These are phyloP conservation scores for Alternaria sp. DNA, from an alignment of 2,329 filamentous ascomycete species.

Conservation along the genomic window DNA sequence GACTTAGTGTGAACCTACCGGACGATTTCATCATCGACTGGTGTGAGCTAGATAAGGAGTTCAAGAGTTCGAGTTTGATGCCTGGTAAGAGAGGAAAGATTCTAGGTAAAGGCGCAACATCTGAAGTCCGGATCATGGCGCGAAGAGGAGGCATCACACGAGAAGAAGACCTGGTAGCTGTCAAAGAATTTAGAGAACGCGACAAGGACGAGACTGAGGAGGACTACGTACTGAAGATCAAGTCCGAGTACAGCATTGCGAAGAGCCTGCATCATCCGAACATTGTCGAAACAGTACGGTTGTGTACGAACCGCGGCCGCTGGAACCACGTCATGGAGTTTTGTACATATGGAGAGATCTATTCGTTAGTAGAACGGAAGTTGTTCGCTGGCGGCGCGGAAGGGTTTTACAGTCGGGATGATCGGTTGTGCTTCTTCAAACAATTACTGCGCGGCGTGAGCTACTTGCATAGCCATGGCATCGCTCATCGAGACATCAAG, in stretches of 20 bases:
- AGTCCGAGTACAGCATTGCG: constrained; percentile 86
- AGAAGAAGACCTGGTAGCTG: constrained; percentile 75
- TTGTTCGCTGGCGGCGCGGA: constrained; percentile 60
- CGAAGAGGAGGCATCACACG: constrained; percentile 65
- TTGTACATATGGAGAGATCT: constrained; percentile 82
- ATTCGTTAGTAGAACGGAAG: constrained; percentile 69
- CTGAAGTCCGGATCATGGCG: constrained; percentile 80
- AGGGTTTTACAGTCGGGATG: constrained; percentile 64
- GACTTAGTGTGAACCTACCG: constrained; percentile 74
- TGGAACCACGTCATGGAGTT: constrained; percentile 97
- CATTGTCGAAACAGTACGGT: constrained; percentile 78
- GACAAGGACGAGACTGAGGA: constrained; percentile 70
- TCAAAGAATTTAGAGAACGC: constrained; percentile 85
- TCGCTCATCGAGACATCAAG: constrained; percentile 91
- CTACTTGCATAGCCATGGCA: constrained; percentile 82
- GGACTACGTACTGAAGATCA: constrained; percentile 88
- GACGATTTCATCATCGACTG: constrained; percentile 77
- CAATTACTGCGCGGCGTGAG: constrained; percentile 82
- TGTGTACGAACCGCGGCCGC: constrained; percentile 74
- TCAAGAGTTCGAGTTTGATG: constrained; percentile 69
- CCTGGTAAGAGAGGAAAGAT: constrained; percentile 75
- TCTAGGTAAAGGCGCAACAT: constrained; percentile 81
- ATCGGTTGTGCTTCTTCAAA: constrained; percentile 86
- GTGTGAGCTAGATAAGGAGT: constrained; percentile 72
- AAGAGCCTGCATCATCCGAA: constrained; percentile 87